These are phyloP conservation scores for Yamadazyma trypodendri DNA, from an alignment of 1,139 yeast genomes.

Conservation along the genomic window DNA sequence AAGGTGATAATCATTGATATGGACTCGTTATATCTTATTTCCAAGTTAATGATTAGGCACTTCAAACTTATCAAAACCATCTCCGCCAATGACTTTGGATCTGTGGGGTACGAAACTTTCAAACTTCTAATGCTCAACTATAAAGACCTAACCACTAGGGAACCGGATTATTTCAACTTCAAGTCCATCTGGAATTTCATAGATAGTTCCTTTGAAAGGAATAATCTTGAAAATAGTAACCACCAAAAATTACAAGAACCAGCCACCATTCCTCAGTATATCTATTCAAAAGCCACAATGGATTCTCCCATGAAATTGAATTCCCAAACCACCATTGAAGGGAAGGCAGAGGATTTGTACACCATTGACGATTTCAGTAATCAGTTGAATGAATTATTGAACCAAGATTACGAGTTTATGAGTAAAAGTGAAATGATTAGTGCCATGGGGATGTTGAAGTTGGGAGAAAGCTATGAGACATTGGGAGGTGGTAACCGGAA, in stretches of 20 bases:
- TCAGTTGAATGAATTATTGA: constrained; percentile 25
- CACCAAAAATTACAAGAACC: constrained; percentile 8
- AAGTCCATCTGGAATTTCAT: constrained; percentile 38
- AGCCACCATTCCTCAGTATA: constrained; percentile 13
- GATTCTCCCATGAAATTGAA: constrained; percentile 38
- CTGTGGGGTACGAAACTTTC: constrained; percentile 37
- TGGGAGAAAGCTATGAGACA: constrained; percentile 10
- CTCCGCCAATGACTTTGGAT: constrained; percentile 28
- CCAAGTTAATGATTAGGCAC: constrained; percentile 35
- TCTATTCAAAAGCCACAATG: constrained; percentile 26
- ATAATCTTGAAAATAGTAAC: constrained; percentile 5
- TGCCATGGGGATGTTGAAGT: constrained; percentile 7
- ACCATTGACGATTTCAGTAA: constrained; percentile 26
- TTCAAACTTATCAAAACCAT: constrained; percentile 38
- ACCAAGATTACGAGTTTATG: constrained; percentile 14
- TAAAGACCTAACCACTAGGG: constrained; percentile 35
- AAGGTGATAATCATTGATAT: constrained; percentile 41
- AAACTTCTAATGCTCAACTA: constrained; percentile 33
- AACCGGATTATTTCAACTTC: constrained; percentile 34
- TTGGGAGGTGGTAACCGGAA: constrained; percentile 10
- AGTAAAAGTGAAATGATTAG: constrained; percentile 6
- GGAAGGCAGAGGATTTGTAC: constrained; percentile 21
- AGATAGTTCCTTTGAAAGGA: constrained; percentile 28
- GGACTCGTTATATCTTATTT: constrained; percentile 39
- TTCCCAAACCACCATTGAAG: constrained; percentile 17